Evolutionary conservation across 2,329 filamentous ascomycete genomes (phyloP).

Genomic region (Trichoderma semiorbis): DNA sequence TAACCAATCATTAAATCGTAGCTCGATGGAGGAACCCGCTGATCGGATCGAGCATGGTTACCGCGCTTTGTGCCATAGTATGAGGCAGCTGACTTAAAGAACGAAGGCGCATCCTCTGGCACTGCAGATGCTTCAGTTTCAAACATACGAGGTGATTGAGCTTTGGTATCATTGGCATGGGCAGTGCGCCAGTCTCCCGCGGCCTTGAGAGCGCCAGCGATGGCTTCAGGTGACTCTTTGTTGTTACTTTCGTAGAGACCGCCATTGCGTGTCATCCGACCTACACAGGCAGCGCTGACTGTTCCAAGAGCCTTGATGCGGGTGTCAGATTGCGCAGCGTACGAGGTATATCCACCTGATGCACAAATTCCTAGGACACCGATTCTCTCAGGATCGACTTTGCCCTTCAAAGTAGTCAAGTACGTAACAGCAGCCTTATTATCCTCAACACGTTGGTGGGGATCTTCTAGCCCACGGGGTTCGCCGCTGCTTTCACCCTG

Average conservation of each 20-base stretch:
- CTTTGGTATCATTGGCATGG: neutral
- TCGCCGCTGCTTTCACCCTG: constrained; percentile 36
- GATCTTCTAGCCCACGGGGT: constrained; percentile 37
- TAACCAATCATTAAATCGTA: constrained; percentile 16
- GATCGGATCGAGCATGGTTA: constrained; percentile 12
- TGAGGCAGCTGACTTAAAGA: neutral
- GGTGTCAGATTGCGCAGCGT: constrained; percentile 34
- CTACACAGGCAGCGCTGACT: constrained; percentile 30
- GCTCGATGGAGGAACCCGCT: constrained; percentile 7
- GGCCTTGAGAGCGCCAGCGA: neutral
- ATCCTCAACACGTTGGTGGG: constrained; percentile 36
- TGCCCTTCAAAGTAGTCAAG: constrained; percentile 26
- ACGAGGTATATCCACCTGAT: constrained; percentile 35
- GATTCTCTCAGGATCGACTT: constrained; percentile 33
- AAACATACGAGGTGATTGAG: neutral
- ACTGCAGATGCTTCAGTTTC: neutral
- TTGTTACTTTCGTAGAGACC: neutral
- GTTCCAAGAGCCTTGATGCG: constrained; percentile 39
- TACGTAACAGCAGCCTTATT: constrained; percentile 35
- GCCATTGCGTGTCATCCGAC: constrained; percentile 27
- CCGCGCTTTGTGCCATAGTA: constrained; percentile 22
- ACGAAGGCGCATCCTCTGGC: neutral
- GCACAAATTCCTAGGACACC: constrained; percentile 39
- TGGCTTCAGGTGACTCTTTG: neutral
- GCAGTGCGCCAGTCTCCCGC: constrained; percentile 10